These are phyloP conservation scores for Neoboletus subvelutipes DNA, from an alignment of 768 basidiomycete genomes.

Conservation along the genomic window DNA sequence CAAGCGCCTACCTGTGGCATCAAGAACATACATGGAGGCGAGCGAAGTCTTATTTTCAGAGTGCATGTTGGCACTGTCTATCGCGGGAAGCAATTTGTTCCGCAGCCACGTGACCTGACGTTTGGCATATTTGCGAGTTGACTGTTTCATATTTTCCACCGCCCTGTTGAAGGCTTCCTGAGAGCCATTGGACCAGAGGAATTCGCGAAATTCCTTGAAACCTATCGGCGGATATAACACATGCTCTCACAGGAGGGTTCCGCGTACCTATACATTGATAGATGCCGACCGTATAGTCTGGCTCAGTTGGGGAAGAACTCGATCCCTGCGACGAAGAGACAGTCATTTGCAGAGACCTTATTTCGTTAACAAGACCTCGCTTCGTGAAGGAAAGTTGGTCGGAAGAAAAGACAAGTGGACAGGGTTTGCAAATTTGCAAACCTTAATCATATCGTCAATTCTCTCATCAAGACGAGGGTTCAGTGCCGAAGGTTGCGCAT, in stretches of 20 bases:
- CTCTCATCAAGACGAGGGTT: slow-evolving; percentile 70
- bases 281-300: slow-evolving; percentile 78
- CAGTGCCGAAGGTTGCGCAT: slow-evolving; percentile 63
- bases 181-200: slow-evolving; percentile 48
- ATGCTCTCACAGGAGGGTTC: not conserved
- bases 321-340: slow-evolving; percentile 8
- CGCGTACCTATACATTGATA: slow-evolving; percentile 88
- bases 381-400: slow-evolving; percentile 29
- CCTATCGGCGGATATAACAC: slow-evolving; percentile 48
- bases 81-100: slow-evolving; percentile 81
- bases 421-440: slow-evolving; percentile 38
- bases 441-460: slow-evolving; percentile 89
- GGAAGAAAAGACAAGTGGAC: not conserved
- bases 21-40: slow-evolving; percentile 57
- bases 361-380: slow-evolving; percentile 82
- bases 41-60: slow-evolving; percentile 23
- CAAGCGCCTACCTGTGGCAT: slow-evolving; percentile 59
- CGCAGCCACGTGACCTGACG: slow-evolving; percentile 90
- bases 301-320: not conserved
- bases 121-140: slow-evolving; percentile 90
- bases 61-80: slow-evolving; percentile 46
- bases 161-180: slow-evolving; percentile 51
- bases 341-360: slow-evolving; percentile 49
- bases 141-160: slow-evolving; percentile 77
- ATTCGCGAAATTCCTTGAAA: slow-evolving; percentile 84